Base-by-base conservation (phyloP, 2,329 filamentous ascomycete genomes). In the Fusarium sp. region DNA sequence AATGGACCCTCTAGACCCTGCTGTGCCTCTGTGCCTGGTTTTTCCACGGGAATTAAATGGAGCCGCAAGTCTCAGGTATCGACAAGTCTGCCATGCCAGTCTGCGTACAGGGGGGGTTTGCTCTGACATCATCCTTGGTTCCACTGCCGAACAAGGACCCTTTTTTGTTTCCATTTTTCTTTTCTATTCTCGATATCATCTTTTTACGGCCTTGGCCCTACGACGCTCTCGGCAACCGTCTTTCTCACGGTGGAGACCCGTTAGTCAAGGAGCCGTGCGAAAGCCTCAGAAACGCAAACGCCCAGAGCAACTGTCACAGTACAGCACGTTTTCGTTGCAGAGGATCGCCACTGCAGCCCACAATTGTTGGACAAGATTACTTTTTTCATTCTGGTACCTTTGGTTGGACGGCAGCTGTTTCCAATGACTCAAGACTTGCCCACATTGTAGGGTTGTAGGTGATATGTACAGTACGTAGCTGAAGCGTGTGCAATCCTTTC, bases 101-200 rank as follows among this genome's bases (percentile, higher is more conserved):
- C 21, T 56, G 53, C 53, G 8, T 8, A 25, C 49, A 48, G 52
- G 56, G 46, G 46, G 54, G 53, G 25, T 41, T 13, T 55, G 19
- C 49, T 50, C 54, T 66, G 63, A 66, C 63, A 66, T 66, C 63
- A 66, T 66, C 37, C 41, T 38, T 56, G 61, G 61, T 35, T 48
- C 61, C 61, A 63, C 55, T 60, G 21, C 54, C 48, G 56, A 23
- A 6, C 19, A 33, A 41, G 51, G 19, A 19, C 19, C 19, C 19
- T 19, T 4, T 19, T 19, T 19, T 19, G 3, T 19, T 19, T 19
- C 19, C 19, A 53, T 57, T 57, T 52, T 45, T 45, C 50, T 39
- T 49, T 15, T 31, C 23, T 37, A 23, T 17, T 48, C 23, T 25
- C 23, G 23, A 25, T 48, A 29, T 48, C 33, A 25, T 25, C 23